Evolutionary conservation across 192 early-diverging fungal genomes (phyloP), one percentile per base, ranked within the genome.

Genomic region (Funneliformis geosporum): DNA sequence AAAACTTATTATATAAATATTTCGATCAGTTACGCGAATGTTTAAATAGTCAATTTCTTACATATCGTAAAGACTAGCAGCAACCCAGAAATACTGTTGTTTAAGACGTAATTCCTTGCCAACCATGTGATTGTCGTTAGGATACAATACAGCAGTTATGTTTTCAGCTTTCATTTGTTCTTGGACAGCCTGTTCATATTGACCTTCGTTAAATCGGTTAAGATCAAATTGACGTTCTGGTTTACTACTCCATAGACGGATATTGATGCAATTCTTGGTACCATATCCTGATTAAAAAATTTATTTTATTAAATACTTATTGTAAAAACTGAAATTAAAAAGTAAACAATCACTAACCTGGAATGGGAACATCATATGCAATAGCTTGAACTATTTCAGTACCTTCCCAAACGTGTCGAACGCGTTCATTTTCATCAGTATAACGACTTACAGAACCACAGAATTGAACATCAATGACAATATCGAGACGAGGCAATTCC

Each of bases 41-140:
- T 40, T 68, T 5, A 21, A 25, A 60, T 27, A 79, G 60, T 44
- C n/a, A 40, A 77, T 8, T 83, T 55, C 78, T 73, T 80, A 84
- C 76, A 93, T 94, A 83, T 95, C 95, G 80, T 92, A 91, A 67
- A 98, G 85, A 21, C 95, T 95, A 60, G 95, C 97, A 38, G 91
- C 91, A 69, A 96, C 95, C 88, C 96, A 98, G 82, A 99, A 96
- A 86, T 94, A 99, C 89, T 99, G 96, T 87, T 99, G 97, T 87
- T 98, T 97, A 81, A 99, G 87, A 61, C 97, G 93, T 67, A 99
- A 88, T 84, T 95, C 94, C 85, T 99, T 99, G 76, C 97, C 97
- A 73, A 93, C 93, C 91, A 92, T 93, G 83, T 97, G 96, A 86
- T 98, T 98, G 87, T 99, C 97, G 83, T 99, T 99, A 50, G 97